Base-by-base conservation (phyloP, 2,329 filamentous ascomycete species). In the Nannizzia gypsea region DNA sequence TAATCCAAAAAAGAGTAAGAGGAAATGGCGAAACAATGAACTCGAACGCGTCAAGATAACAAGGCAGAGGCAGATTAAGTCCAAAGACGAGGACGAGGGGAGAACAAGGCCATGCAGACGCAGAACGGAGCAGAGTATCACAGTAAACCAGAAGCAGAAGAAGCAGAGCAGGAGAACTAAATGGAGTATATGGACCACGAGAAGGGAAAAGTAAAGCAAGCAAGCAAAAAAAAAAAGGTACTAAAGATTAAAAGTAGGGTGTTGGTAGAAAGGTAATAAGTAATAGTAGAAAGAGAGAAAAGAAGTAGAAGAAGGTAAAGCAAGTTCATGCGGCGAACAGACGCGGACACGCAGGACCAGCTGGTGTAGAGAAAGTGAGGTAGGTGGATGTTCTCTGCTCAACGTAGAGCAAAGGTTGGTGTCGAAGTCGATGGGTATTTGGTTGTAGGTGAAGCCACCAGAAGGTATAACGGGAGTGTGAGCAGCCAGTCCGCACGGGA, bases 331-430 rank as follows among this genome's bases (percentile, higher is more conserved):
- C 59, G 63, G 63, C 68, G 67, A 67, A 62, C 36, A 60, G 58
- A 38, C 44, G 55, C 28, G 57, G 74, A 73, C 73, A 75, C 73
- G 71, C 73, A 75, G 73, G 73, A 74, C 73, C 73, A 76, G 73
- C 73, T 73, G 68, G 73, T 76, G 73, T 74, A 68, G 70, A 72
- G 66, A 36, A 36, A 11, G 13, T 36, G 31, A 36, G 68, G 11
- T 22, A 15, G 8, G 46, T 46, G 31, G n/a, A n/a, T 70, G 67
- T 69, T 70, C 67, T 66, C 67, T 64, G 67, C 64, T 61, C 70
- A 28, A 13, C 8, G 42, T 42, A 69, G 72, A 71, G 63, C 20
- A 28, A 50, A 31, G 55, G 59, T 4, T 57, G 22, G 36, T 54
- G 48, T 42, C 31, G 42, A 61, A n/a, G 38, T 42, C n/a, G 17